Conservation (phyloP, 345 rosid species). For the Salix udensis region DNA sequence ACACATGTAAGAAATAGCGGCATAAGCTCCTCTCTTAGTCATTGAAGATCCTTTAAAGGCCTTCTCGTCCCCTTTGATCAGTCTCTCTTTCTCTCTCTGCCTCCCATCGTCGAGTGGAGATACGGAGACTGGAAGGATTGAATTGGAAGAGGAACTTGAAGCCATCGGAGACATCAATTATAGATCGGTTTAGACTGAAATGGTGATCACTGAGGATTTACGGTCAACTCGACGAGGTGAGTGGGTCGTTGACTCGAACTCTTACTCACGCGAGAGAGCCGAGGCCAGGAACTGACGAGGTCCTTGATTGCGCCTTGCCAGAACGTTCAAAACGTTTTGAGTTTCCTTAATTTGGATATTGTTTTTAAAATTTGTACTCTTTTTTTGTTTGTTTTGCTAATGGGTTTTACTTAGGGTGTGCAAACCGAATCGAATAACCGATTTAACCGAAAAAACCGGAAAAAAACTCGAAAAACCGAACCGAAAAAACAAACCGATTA, state of each 20-base stretch:
- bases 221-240: not conserved
- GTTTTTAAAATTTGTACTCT: not conserved
- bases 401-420: no score
- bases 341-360: not conserved
- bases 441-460: no score
- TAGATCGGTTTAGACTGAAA: not conserved
- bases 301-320: not conserved
- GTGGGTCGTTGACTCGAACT: not conserved
- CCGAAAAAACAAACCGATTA: no score
- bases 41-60: constrained; percentile 86
- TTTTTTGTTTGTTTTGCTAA: no score
- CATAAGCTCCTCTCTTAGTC: constrained; percentile 85
- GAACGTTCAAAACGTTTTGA: not conserved
- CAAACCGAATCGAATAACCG: no score
- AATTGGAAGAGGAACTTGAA: constrained; percentile 42
- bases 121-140: constrained; percentile 64
- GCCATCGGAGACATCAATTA: constrained; percentile 33
- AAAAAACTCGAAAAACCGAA: no score
- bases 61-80: constrained; percentile 57
- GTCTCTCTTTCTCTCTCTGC: constrained; percentile 44
- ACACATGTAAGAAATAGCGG: constrained; percentile 88
- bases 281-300: not conserved
- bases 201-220: not conserved
- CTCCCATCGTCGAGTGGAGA: constrained; percentile 40
- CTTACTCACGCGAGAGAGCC: not conserved